These are phyloP conservation scores for Pochonia chlamydosporia DNA, from an alignment of 2,329 filamentous ascomycete species.

Conservation along the genomic window DNA sequence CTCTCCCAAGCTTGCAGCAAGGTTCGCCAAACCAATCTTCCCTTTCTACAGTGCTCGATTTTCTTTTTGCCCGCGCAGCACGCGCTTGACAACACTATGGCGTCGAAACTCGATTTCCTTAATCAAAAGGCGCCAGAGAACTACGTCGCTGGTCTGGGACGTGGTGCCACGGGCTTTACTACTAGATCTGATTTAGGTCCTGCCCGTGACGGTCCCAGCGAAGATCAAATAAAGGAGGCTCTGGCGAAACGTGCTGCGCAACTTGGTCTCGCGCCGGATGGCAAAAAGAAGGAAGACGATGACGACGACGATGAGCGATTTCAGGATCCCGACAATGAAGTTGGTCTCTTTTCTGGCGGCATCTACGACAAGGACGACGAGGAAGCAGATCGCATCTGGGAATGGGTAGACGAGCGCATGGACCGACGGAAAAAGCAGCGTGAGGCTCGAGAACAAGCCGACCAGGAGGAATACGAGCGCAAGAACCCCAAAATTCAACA, in stretches of 20 bases:
- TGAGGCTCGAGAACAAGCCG: slow-evolving; percentile 88
- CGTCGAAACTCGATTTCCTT: slow-evolving; percentile 71
- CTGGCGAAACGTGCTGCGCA: slow-evolving; percentile 88
- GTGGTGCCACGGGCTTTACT: slow-evolving; percentile 96
- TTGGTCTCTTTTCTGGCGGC: slow-evolving; percentile 89
- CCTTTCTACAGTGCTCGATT: not conserved
- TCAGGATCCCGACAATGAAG: slow-evolving; percentile 95
- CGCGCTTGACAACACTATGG: slow-evolving; percentile 22
- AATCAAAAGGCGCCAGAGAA: slow-evolving; percentile 81
- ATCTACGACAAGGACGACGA: slow-evolving; percentile 97
- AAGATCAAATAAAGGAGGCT: slow-evolving; percentile 97
- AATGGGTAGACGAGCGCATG: slow-evolving; percentile 96
- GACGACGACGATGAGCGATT: slow-evolving; percentile 76
- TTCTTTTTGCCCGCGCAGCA: slow-evolving; percentile 2
- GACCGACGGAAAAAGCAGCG: slow-evolving; percentile 83
- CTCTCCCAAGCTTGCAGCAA: not conserved
- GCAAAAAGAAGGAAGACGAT: slow-evolving; percentile 67
- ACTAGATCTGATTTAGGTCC: slow-evolving; percentile 95
- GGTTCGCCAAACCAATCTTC: not conserved
- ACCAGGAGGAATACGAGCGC: slow-evolving; percentile 90
- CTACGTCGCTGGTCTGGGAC: slow-evolving; percentile 92
- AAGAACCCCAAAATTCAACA: slow-evolving; percentile 98
- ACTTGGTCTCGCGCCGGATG: slow-evolving; percentile 64
- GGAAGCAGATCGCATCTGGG: slow-evolving; percentile 93
- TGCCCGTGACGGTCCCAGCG: slow-evolving; percentile 88